A percentile compares a stretch with the other conserved stretches of the same genome.
phyloP scores from a whole-genome alignment of 495 filamentous ascomycete genomes.

The Talaromyces liani region DNA sequence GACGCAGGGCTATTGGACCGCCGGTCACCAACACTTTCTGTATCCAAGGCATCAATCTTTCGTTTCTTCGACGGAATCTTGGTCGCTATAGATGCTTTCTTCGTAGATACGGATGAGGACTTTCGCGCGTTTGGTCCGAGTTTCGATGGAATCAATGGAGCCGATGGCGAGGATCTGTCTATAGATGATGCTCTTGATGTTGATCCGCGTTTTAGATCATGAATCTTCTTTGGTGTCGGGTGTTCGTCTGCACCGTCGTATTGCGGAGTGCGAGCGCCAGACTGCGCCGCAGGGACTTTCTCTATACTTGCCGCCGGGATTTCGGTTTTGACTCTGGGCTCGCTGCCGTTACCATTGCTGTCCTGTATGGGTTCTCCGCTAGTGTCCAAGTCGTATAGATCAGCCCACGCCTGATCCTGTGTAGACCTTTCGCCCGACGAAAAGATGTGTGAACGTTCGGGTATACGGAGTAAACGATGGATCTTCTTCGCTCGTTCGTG shows the following conservation, averaged over 20 bases:
- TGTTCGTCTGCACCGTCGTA: slow-evolving; percentile 29
- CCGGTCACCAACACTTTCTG: slow-evolving; percentile 34
- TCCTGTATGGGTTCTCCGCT: slow-evolving; percentile 9
- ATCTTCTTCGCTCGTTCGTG: slow-evolving; percentile 23
- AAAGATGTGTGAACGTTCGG: slow-evolving; percentile 11
- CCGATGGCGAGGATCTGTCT: slow-evolving; percentile 28
- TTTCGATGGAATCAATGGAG: slow-evolving; percentile 29
- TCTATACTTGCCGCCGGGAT: slow-evolving; percentile 24
- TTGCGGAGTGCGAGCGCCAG: slow-evolving; percentile 16
- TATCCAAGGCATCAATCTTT: slow-evolving; percentile 40
- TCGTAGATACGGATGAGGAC: slow-evolving; percentile 28
- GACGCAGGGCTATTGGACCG: slow-evolving; percentile 42
- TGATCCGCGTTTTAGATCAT: slow-evolving; percentile 30
- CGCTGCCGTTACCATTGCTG: slow-evolving; percentile 12
- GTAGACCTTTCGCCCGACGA: slow-evolving; percentile 7
- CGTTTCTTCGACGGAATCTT: slow-evolving; percentile 52
- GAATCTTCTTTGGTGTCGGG: slow-evolving; percentile 33
- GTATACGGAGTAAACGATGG: slow-evolving; percentile 26
- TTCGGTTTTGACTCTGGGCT: slow-evolving; percentile 30
- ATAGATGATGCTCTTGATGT: slow-evolving; percentile 25
- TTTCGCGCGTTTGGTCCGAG: slow-evolving; percentile 26
- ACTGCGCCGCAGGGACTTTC: slow-evolving; percentile 21
- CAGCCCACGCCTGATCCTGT: slow-evolving; percentile 20
- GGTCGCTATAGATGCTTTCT: slow-evolving; percentile 48
- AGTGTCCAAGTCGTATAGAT: slow-evolving; percentile 27